Percentiles rank a stretch among this genome's conserved stretches.
Conservation (phyloP, 148 eudicot species). For the Chenopodium berlandieri region DNA sequence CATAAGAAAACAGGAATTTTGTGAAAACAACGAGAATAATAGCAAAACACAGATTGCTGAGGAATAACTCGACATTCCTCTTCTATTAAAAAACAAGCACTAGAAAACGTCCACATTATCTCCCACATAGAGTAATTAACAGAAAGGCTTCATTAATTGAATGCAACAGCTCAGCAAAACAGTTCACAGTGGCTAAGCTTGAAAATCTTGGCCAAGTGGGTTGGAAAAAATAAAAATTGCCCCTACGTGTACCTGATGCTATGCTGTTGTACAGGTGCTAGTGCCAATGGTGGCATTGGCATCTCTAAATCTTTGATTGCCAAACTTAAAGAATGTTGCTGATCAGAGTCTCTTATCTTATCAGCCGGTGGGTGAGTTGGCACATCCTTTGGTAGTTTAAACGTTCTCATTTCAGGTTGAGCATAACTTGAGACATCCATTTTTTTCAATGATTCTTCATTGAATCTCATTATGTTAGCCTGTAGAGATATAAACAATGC, state of each 20-base stretch:
- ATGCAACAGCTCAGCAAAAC: neutral
- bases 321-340: constrained; percentile 29
- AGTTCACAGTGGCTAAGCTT: neutral
- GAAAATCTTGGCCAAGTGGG: neutral
- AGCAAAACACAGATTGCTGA: neutral
- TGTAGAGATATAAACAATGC: constrained; percentile 33
- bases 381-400: constrained; percentile 35
- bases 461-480: constrained; percentile 86
- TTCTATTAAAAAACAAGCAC: neutral
- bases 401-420: constrained; percentile 39
- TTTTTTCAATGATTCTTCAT: constrained; percentile 72
- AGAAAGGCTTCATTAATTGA: neutral
- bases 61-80: neutral
- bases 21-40: neutral
- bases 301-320: constrained; percentile 59
- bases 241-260: constrained; percentile 50
- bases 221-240: neutral
- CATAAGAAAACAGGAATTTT: constrained; percentile 28
- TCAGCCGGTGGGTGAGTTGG: constrained; percentile 21
- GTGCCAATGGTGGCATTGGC: constrained; percentile 98
- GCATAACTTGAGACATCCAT: constrained; percentile 40
- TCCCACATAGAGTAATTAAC: neutral
- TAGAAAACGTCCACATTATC: neutral
- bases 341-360: constrained; percentile 28
- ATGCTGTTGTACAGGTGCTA: constrained; percentile 60